Percentiles rank a stretch among this genome's conserved stretches.
These are phyloP conservation scores for Penstemon davidsonii DNA, from an alignment of 257 asterid genomes.

Conservation along the genomic window DNA sequence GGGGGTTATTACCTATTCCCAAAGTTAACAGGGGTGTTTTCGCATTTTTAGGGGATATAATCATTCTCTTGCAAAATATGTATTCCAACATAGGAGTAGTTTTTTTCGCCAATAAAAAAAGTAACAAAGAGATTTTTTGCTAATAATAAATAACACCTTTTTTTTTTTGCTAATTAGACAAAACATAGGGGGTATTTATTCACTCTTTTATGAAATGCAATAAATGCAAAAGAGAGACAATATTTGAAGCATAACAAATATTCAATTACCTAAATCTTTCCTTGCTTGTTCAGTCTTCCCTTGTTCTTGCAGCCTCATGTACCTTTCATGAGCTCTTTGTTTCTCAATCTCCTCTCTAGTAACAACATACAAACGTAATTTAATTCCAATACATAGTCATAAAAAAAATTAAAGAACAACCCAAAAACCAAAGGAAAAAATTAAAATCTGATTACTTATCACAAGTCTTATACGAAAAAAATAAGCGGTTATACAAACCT, in stretches of 20 bases:
- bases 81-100: too few species aligned
- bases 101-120: too few species aligned
- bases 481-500: constrained; percentile 46
- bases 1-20: too few species aligned
- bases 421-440: neutral
- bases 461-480: neutral
- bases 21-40: too few species aligned
- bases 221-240: too few species aligned
- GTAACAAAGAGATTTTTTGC: too few species aligned
- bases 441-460: neutral
- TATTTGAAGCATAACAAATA: too few species aligned
- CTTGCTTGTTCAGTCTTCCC: constrained; percentile 94
- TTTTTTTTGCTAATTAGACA: too few species aligned
- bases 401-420: neutral
- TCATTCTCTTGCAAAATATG: too few species aligned
- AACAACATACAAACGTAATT: constrained; percentile 16
- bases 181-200: neutral
- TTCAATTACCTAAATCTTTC: constrained; percentile 77
- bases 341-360: constrained; percentile 92
- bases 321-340: constrained; percentile 90
- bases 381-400: too few species aligned
- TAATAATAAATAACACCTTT: neutral
- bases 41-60: too few species aligned
- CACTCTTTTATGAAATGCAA: neutral
- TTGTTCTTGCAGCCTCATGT: constrained; percentile 96